These are phyloP conservation scores for Tubosaeta brunneosetosa DNA, from an alignment of 768 basidiomycete species.

Conservation along the genomic window DNA sequence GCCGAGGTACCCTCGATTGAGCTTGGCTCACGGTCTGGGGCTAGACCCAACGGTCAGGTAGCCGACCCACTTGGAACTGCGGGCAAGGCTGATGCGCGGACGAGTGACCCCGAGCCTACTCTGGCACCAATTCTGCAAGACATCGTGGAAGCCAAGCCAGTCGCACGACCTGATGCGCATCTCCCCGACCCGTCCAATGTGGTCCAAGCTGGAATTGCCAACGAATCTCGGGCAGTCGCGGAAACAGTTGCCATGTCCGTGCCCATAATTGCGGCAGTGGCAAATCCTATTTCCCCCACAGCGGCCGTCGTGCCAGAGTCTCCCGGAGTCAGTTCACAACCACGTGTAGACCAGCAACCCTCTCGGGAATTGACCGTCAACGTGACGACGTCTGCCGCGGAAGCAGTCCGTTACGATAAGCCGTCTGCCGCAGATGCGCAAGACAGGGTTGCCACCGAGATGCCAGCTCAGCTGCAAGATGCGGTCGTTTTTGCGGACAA, in stretches of 20 bases:
- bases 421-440: not conserved
- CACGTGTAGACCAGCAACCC: conserved; percentile 1
- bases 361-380: conserved; percentile 5
- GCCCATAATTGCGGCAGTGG: not conserved
- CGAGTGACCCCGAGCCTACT: not conserved
- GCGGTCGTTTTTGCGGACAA: conserved; percentile 2
- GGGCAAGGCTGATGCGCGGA: not conserved
- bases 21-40: conserved; percentile 10
- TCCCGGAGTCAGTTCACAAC: not conserved
- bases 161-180: not conserved
- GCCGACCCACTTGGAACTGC: not conserved
- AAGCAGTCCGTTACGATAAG: not conserved
- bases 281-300: not conserved
- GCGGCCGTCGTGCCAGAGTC: not conserved
- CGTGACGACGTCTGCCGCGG: conserved; percentile 6
- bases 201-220: conserved; percentile 3
- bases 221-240: conserved; percentile 2
- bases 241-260: conserved; percentile 3
- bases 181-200: conserved; percentile 1
- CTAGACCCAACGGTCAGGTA: not conserved
- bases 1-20: conserved; percentile 16
- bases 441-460: conserved; percentile 8
- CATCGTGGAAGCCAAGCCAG: not conserved
- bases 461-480: conserved; percentile 10
- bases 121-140: not conserved